Percentiles rank a stretch among this genome's conserved stretches.
phyloP scores from a whole-genome alignment of 371 early-diverging fungal species.

The Spraguea lophii region DNA sequence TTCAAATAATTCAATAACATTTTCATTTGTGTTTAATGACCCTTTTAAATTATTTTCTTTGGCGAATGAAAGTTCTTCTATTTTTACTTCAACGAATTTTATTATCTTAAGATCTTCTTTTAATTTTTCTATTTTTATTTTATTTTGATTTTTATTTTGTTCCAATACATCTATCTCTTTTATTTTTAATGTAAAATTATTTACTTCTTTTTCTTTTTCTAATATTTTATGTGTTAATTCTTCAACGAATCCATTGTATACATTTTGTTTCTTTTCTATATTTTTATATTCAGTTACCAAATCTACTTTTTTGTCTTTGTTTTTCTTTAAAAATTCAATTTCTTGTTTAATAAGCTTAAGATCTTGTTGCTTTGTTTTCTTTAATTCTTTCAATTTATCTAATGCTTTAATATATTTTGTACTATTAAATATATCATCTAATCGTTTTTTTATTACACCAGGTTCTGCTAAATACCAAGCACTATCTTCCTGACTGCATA shows the following conservation, averaged over 20 bases:
- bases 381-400: slow-evolving; percentile 18
- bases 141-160: too few relatives aligned
- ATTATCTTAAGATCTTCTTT: too few relatives aligned
- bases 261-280: not conserved
- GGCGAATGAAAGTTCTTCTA: too few relatives aligned
- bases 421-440: slow-evolving; percentile 91
- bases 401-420: slow-evolving; percentile 50
- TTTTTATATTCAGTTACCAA: not conserved
- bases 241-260: not conserved
- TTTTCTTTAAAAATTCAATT: slow-evolving; percentile 51
- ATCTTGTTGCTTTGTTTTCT: slow-evolving; percentile 23
- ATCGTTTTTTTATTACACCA: slow-evolving; percentile 68
- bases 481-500: slow-evolving; percentile 97
- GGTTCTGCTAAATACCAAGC: slow-evolving; percentile 90
- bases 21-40: too few relatives aligned
- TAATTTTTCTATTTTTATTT: too few relatives aligned
- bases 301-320: slow-evolving; percentile 53
- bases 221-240: not conserved
- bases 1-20: too few relatives aligned
- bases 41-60: too few relatives aligned
- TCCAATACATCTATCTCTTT: not conserved
- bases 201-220: not conserved
- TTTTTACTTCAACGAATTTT: too few relatives aligned
- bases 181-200: not conserved
- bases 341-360: slow-evolving; percentile 31